A percentile compares a stretch with the other conserved stretches of the same genome.
These are phyloP conservation scores for Fusarium sp. DNA, from an alignment of 2,329 filamentous ascomycete species.

Conservation along the genomic window DNA sequence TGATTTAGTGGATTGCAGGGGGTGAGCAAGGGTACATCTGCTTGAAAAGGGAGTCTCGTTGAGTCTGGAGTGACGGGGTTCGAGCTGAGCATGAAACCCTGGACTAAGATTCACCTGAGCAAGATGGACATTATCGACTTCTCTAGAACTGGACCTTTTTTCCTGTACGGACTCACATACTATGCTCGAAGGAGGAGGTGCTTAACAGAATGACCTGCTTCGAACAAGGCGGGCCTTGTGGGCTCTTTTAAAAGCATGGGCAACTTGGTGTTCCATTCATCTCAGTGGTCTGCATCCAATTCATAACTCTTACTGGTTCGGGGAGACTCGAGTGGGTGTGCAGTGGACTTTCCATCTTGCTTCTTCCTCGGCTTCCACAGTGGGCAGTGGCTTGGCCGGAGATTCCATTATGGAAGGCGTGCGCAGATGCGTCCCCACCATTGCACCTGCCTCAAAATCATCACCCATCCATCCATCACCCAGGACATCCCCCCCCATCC, in stretches of 20 bases:
- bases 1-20: conserved; percentile 18
- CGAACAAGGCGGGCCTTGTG: conserved; percentile 31
- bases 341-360: conserved; percentile 40
- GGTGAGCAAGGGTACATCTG: conserved; percentile 15
- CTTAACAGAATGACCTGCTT: conserved; percentile 28
- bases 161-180: conserved; percentile 13
- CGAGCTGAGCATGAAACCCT: conserved; percentile 19
- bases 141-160: conserved; percentile 5
- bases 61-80: background rate
- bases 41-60: conserved; percentile 17
- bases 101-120: background rate
- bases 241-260: conserved; percentile 25
- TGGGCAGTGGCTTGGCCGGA: conserved; percentile 39
- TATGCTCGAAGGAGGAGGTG: conserved; percentile 43
- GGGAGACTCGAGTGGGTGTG: conserved; percentile 32
- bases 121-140: background rate
- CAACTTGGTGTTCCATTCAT: conserved; percentile 29
- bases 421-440: conserved; percentile 30
- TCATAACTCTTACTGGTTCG: conserved; percentile 13
- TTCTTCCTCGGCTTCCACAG: conserved; percentile 42
- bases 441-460: conserved; percentile 35
- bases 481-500: conserved; percentile 22
- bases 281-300: conserved; percentile 11
- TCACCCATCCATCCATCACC: conserved; percentile 14
- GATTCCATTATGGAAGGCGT: conserved; percentile 35